Base-by-base conservation (phyloP, 2,329 filamentous ascomycete genomes). In the Exophiala aquamarina region DNA sequence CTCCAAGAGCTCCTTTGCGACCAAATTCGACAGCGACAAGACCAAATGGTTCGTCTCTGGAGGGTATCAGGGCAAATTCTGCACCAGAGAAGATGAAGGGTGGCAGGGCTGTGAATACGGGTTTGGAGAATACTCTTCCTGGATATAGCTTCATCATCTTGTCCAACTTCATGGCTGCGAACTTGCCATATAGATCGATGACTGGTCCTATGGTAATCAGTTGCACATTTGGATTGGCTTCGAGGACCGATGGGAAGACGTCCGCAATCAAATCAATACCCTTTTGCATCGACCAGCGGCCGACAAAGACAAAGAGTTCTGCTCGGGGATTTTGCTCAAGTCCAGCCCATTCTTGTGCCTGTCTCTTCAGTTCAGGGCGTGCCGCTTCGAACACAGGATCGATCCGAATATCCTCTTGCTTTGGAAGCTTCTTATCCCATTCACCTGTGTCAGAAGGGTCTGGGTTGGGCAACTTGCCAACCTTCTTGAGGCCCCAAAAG, bases 21-120 rank as follows among this genome's bases (percentile, higher is more conserved):
- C 82, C 82, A 55, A 86, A 86, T 58, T 86, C 82, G 35, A 86
- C 82, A 21, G 82, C 83, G 4, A 86, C 83, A 21, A 86, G 68
- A 40, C 83, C 83, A 56, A 86, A 86, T 0, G 83, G 83, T 63
- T 86, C 83, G 59, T 86, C 83, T 58, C 83, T 76, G 15, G 81
- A 84, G 9, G 83, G 83, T 52, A 86, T 86, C 15, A 86, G 68
- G 7, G 82, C 82, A 52, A 86, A 86, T 41, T 86, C 83, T 9
- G 83, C 82, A 14, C 83, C 83, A 33, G 75, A 80, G 66, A 85
- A 86, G 58, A 86, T 80, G 62, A 75, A 85, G 0, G 80, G 78
- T n/a, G 83, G 83, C 3, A 86, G 69, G 5, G 78, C 74, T 1
- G 81, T 86, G 62, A 86, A 86, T 61, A 84, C 79, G 2, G 83